Percentiles rank a stretch among this genome's conserved stretches.
Conservation (phyloP, 116 monocot genomes). For the Cymodocea nodosa region DNA sequence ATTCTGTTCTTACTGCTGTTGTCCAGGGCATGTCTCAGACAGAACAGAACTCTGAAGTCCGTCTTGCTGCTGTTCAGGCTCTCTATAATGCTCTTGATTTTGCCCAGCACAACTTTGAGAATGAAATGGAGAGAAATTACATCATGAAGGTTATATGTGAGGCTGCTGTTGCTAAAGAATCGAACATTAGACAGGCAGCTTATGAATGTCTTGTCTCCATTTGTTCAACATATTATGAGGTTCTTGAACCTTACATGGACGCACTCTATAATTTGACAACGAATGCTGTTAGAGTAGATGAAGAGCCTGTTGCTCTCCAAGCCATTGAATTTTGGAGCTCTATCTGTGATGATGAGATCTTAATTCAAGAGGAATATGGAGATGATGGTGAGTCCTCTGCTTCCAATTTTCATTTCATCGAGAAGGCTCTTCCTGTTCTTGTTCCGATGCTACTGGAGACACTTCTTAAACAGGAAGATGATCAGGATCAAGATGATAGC, state of each 20-base stretch:
- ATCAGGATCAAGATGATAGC: slow-evolving; percentile 72
- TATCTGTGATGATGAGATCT: slow-evolving; percentile 80
- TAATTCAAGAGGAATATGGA: slow-evolving; percentile 55
- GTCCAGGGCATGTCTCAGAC: slow-evolving; percentile 70
- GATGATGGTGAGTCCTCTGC: slow-evolving; percentile 18
- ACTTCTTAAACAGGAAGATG: slow-evolving; percentile 73
- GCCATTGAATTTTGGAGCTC: slow-evolving; percentile 92
- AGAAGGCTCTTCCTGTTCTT: slow-evolving; percentile 54
- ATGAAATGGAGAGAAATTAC: slow-evolving; percentile 69
- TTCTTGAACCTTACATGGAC: slow-evolving; percentile 65
- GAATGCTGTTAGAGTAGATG: slow-evolving; percentile 59
- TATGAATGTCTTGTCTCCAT: slow-evolving; percentile 80
- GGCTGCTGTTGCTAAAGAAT: slow-evolving; percentile 53
- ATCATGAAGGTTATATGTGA: slow-evolving; percentile 79
- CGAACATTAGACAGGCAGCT: slow-evolving; percentile 61
- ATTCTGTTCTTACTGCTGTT: slow-evolving; percentile 71
- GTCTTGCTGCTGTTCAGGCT: slow-evolving; percentile 55
- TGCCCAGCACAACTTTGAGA: slow-evolving; percentile 76
- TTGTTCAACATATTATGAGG: slow-evolving; percentile 61
- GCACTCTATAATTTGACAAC: slow-evolving; percentile 56
- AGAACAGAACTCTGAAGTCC: slow-evolving; percentile 40
- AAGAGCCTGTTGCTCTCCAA: slow-evolving; percentile 75
- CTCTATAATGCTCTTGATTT: slow-evolving; percentile 87
- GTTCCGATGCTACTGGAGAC: slow-evolving; percentile 75
- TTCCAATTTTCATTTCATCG: slow-evolving; percentile 34